A percentile compares a stretch with the other conserved stretches of the same genome.
Evolutionary conservation across 2,329 filamentous ascomycete genomes (phyloP).

Genomic region (Knoxdaviesia capensis): DNA sequence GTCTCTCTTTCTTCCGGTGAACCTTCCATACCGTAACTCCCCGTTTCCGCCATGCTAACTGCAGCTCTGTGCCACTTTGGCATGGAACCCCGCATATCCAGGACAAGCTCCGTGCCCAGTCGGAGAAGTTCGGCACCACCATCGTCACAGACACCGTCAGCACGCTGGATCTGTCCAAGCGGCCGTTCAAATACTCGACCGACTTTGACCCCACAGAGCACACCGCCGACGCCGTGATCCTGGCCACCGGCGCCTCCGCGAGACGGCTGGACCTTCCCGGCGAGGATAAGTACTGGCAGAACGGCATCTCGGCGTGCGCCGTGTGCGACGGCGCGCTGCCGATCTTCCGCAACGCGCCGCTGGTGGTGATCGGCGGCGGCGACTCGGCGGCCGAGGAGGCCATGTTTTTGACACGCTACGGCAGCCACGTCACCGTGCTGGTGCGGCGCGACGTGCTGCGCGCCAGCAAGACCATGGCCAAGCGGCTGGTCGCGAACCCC

Average conservation of each 20-base stretch:
- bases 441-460: constrained; percentile 75
- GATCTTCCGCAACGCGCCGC: constrained; percentile 90
- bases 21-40: too few species aligned
- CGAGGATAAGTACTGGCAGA: constrained; percentile 95
- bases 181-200: constrained; percentile 85
- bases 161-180: constrained; percentile 67
- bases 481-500: constrained; percentile 58
- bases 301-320: constrained; percentile 86
- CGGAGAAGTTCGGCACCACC: constrained; percentile 75
- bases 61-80: too few species aligned
- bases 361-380: constrained; percentile 90
- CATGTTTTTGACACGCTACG: constrained; percentile 95
- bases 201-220: constrained; percentile 70
- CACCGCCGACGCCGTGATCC: constrained; percentile 80
- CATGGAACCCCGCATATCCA: too few species aligned
- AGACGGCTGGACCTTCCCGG: constrained; percentile 64
- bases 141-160: constrained; percentile 85
- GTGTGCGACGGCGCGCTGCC: constrained; percentile 95
- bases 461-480: constrained; percentile 82
- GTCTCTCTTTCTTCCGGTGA: constrained; percentile 8
- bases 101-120: constrained; percentile 86
- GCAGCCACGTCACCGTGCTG: constrained; percentile 80
- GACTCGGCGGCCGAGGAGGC: constrained; percentile 96
- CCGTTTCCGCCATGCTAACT: too few species aligned
- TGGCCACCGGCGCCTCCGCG: constrained; percentile 89